Evolutionary conservation across 208 protist genomes (phyloP), one percentile per base, ranked within the genome.

Genomic region (Novymonas esmeraldas): DNA sequence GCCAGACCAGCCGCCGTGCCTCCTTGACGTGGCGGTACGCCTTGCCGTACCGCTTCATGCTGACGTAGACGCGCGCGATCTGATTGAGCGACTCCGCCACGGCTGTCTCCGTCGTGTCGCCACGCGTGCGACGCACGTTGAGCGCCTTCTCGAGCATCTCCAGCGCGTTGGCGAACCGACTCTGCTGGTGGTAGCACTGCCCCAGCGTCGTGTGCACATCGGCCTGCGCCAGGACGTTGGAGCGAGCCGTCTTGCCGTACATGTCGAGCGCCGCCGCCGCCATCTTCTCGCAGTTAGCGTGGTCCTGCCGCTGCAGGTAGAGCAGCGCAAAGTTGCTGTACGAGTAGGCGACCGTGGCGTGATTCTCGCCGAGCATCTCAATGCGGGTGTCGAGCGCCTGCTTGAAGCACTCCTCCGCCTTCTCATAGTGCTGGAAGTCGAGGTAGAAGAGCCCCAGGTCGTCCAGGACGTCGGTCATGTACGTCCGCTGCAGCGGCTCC

Each of bases 261-360:
- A 96, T 93, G 64, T 93, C 85, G 6, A 96, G 72, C 42, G 91
- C 81, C 34, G 56, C 56, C 26, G 71, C 63, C 62, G 80, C 89
- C 85, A 94, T 93, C 52, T 89, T 89, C 67, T 93, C 86, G 65
- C 88, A 93, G 49, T 91, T 72, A 24, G 73, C 79, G 41, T 68
- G 78, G 38, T 94, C 81, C 68, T 94, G 72, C 14, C 80, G 78
- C 34, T 92, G 86, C 6, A 94, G 73, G 68, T 96, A 84, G 16
- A 96, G 79, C 0, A 96, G 71, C 0, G 78, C 81, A 52, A 96
- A 93, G 77, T 96, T 96, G 75, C 86, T 93, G 78, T 96, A 96
- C 26, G 82, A 90, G 79, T 96, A 96, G n/a, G 88, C 91, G 39
- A 96, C 85, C 16, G 86, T 94, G 26, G 85, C 86, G 62, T 96